Evolutionary conservation across 2,329 filamentous ascomycete species (phyloP), one percentile per base, ranked within the genome.

Genomic region (Xylaria sp.): DNA sequence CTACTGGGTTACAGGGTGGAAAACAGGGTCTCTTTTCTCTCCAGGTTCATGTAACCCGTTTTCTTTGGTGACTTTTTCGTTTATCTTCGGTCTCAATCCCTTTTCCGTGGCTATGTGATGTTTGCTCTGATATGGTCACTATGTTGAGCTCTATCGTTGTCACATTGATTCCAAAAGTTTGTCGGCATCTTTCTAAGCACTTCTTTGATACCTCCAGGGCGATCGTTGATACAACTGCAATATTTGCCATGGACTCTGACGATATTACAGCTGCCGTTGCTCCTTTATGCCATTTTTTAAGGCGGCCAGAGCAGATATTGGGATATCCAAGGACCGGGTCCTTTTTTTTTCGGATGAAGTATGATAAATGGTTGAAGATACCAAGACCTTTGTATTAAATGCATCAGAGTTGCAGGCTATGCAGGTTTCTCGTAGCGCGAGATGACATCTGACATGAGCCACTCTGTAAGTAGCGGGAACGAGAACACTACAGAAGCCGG

Each of bases 131-230:
- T 65, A 43, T 54, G 59, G 63, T 38, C 62, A 60, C 46, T 51
- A 54, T 60, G 54, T 62, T 60, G 63, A 64, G 57, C 65, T 58
- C 58, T 61, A 68, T 60, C 58, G 59, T 62, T 61, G 64, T 65
- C 64, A 57, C 59, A 65, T 68, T 67, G 65, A 64, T 68, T 67
- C 55, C 58, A 64, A 70, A 71, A 73, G 71, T 68, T 70, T 71
- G 66, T 66, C 70, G 70, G 68, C 67, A 69, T 73, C 67, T 67
- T 70, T 72, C 55, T 47, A 63, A 68, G 67, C 57, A 63, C 67
- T 70, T 72, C 60, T 70, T 70, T 71, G 73, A 75, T 75, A 74
- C 73, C 73, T 73, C 70, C 49, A 62, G 63, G 67, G 70, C 71
- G 70, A 72, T 71, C 68, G 60, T 70, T 71, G 70, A 70, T 66